These are phyloP conservation scores for Chaetomium globosum DNA, from an alignment of 2,329 filamentous ascomycete species.

Conservation along the genomic window DNA sequence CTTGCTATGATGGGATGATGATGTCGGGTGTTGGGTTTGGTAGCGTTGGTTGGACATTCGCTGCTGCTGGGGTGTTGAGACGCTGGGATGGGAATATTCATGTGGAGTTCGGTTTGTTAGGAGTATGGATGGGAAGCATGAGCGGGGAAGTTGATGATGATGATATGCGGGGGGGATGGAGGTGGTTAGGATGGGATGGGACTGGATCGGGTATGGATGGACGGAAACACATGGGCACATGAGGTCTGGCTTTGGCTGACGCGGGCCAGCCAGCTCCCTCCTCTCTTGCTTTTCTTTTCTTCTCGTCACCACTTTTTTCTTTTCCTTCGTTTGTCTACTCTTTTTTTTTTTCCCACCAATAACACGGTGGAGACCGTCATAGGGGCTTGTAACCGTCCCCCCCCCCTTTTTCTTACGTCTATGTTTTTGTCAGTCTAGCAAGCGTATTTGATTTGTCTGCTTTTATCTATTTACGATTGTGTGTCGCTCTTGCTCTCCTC, in stretches of 20 bases:
- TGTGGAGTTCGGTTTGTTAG: slow-evolving; percentile 20
- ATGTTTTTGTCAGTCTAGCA: slow-evolving; percentile 20
- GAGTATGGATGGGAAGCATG: slow-evolving; percentile 12
- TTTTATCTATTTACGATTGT: not conserved
- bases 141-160: not conserved
- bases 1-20: slow-evolving; percentile 9
- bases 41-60: not conserved
- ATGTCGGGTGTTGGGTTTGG: slow-evolving; percentile 11
- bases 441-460: slow-evolving; percentile 21
- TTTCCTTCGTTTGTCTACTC: slow-evolving; percentile 30
- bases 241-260: not conserved
- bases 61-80: slow-evolving; percentile 7
- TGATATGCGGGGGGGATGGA: not conserved
- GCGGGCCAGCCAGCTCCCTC: not conserved
- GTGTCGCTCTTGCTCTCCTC: not conserved
- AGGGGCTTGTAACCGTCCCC: not conserved
- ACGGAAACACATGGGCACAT: slow-evolving; percentile 13
- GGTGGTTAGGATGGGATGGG: slow-evolving; percentile 10
- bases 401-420: not conserved
- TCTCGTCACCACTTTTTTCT: slow-evolving; percentile 29
- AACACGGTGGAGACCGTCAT: not conserved
- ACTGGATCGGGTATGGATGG: slow-evolving; percentile 1
- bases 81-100: not conserved
- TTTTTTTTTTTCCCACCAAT: slow-evolving; percentile 27
- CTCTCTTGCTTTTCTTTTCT: slow-evolving; percentile 23